These are phyloP conservation scores for Trichophyton verrucosum DNA, from an alignment of 2,329 filamentous ascomycete species.

Conservation along the genomic window DNA sequence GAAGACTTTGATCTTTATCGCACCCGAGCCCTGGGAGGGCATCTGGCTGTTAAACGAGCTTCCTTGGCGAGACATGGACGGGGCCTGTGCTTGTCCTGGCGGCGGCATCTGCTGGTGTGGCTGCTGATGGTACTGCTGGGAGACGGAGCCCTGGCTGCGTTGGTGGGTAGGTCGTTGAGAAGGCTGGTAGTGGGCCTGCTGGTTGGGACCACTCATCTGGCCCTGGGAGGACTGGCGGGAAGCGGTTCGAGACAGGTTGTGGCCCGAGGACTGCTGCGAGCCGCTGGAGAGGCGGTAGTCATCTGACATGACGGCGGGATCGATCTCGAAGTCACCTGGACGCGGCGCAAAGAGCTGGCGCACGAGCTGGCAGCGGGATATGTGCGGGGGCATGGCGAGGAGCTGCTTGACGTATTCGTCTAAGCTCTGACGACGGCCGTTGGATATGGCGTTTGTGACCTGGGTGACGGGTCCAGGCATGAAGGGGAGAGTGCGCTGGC, in stretches of 20 bases:
- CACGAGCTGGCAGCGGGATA: conserved; percentile 70
- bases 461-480: conserved; percentile 98
- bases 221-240: conserved; percentile 55
- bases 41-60: conserved; percentile 36
- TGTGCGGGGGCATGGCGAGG: conserved; percentile 68
- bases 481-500: conserved; percentile 76
- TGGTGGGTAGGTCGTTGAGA: conserved; percentile 29
- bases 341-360: conserved; percentile 83
- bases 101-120: neutral
- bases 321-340: conserved; percentile 86
- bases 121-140: conserved; percentile 19
- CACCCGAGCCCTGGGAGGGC: conserved; percentile 31
- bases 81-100: neutral
- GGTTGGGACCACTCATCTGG: conserved; percentile 45
- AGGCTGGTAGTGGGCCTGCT: conserved; percentile 14
- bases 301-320: conserved; percentile 35
- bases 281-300: conserved; percentile 64
- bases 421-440: conserved; percentile 79
- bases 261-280: conserved; percentile 54
- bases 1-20: conserved; percentile 89
- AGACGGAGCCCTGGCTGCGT: conserved; percentile 18
- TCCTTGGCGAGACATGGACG: conserved; percentile 36
- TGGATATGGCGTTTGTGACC: conserved; percentile 94
- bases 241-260: conserved; percentile 44
- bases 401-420: conserved; percentile 94